phyloP scores from a whole-genome alignment of 140 eudicot species.

The Senecio squalidus region DNA sequence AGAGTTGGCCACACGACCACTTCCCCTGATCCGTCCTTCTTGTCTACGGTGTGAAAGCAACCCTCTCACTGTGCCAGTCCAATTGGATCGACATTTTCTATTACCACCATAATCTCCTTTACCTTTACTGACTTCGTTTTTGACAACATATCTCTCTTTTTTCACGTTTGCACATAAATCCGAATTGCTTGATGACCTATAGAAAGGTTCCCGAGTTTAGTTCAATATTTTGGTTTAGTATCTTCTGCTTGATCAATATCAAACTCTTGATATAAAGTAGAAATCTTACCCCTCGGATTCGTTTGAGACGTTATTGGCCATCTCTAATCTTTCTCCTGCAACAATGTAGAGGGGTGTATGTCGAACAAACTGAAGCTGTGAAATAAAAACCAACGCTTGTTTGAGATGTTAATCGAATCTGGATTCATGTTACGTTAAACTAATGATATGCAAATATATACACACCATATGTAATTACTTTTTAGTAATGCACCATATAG shows the following conservation, averaged over 20 bases:
- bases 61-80: constrained; percentile 26
- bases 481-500: background rate
- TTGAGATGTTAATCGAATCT: background rate
- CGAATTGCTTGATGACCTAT: constrained; percentile 29
- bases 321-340: constrained; percentile 34
- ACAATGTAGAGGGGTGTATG: constrained; percentile 44
- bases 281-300: constrained; percentile 42
- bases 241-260: background rate
- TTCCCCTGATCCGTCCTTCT: constrained; percentile 8
- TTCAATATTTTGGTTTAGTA: background rate
- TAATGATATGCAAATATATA: no score
- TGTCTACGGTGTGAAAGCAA: constrained; percentile 37
- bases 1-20: background rate
- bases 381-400: constrained; percentile 2
- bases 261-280: background rate
- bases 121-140: constrained; percentile 14
- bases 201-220: background rate
- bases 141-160: constrained; percentile 15
- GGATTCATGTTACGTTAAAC: background rate
- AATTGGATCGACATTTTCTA: constrained; percentile 10
- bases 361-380: constrained; percentile 76
- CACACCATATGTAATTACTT: constrained; percentile 1
- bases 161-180: constrained; percentile 16
- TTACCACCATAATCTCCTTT: constrained; percentile 8
- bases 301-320: constrained; percentile 18